phyloP scores from a whole-genome alignment of 768 basidiomycete species.

The Leccinum disarticulatum region DNA sequence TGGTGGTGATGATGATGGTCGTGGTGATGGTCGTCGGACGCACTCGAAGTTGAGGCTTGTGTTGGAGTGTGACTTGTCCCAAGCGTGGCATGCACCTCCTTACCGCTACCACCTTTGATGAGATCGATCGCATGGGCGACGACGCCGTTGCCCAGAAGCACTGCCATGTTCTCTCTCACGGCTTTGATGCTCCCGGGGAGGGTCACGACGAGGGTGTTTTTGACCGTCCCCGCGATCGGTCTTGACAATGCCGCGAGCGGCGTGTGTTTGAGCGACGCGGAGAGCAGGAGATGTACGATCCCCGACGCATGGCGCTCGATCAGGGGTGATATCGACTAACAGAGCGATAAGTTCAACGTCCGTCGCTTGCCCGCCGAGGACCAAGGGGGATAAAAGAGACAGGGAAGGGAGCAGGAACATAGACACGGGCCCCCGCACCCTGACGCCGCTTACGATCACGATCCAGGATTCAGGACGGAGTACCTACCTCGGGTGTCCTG shows the following conservation, averaged over 20 bases:
- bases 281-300: conserved; percentile 70
- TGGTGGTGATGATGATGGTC: conserved; percentile 38
- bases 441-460: background rate
- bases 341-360: background rate
- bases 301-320: conserved; percentile 69
- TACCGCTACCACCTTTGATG: conserved; percentile 65
- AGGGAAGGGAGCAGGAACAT: background rate
- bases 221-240: conserved; percentile 75
- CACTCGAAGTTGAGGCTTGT: conserved; percentile 19
- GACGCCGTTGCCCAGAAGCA: conserved; percentile 57
- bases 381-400: background rate
- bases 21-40: conserved; percentile 19
- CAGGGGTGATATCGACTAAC: conserved; percentile 59
- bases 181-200: conserved; percentile 87
- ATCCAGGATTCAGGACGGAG: background rate
- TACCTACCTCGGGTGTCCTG: conserved; percentile 74
- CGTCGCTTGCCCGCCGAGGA: background rate
- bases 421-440: background rate
- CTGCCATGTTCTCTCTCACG: conserved; percentile 73
- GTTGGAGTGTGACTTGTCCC: conserved; percentile 30
- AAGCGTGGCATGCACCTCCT: conserved; percentile 53
- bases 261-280: conserved; percentile 68
- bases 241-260: conserved; percentile 81
- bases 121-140: conserved; percentile 73
- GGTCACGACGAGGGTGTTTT: conserved; percentile 67